Evolutionary conservation across 306 rosid genomes (phyloP), one percentile per base, ranked within the genome.

Genomic region (Carpinus fangiana): DNA sequence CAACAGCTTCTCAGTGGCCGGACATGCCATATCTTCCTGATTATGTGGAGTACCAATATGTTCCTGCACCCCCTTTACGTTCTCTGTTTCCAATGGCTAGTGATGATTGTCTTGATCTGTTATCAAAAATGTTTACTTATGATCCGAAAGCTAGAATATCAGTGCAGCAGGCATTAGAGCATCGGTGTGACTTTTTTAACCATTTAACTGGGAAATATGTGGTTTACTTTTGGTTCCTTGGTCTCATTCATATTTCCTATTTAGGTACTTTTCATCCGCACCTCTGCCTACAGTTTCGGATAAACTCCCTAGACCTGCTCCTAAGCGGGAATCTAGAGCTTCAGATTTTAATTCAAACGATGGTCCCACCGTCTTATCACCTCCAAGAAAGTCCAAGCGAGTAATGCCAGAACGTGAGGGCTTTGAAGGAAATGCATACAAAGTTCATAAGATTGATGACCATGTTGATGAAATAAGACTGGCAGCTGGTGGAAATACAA

Each of bases 221-320:
- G 70, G 41, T 28, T 73, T 1, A 61, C 4, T 62, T 78, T 76
- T 41, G 9, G 70, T 28, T 55, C 77, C 70, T 36, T 73, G 21
- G 51, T 50, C 48, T 82, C 74, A 73, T 82, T 56, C 51, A 45
- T 72, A 41, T 80, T 81, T 76, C 61, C 41, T 68, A 38, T 73
- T 67, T 68, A 95, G 99, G 92, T 91, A 95, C 86, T 95, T 95
- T 75, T 50, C 90, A 53, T 91, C 96, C 75, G 97, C 86, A 0
- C 99, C 99, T 75, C 81, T 84, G 81, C 90, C 96, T 68, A 91
- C 99, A 21, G 89, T 79, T 72, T 98, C 99, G 11, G 88, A 79
- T 23, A 95, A 93, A 85, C 98, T 95, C 67, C 98, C 96, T n/a
- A 90, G 98, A 88, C 99, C 99, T 71, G 89, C 97, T 70, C 95